phyloP scores from a whole-genome alignment of 768 basidiomycete species.

The Tremella yokohamensis region DNA sequence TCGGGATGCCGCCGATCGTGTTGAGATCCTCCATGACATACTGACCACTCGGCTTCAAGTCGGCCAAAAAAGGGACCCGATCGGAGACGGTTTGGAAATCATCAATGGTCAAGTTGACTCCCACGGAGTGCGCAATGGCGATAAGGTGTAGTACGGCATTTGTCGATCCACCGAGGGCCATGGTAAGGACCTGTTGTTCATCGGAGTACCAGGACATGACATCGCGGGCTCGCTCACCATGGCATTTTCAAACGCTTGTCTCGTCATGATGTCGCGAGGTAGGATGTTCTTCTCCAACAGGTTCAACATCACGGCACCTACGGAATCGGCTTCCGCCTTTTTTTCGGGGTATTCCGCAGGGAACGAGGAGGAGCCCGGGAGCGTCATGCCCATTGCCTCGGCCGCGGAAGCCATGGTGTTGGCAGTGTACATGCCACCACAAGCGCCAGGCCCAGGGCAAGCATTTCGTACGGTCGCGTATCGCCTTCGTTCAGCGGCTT shows the following conservation, averaged over 20 bases:
- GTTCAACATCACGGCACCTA: conserved; percentile 79
- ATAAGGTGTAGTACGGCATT: conserved; percentile 96
- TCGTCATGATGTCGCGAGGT: conserved; percentile 94
- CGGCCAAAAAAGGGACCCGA: conserved; percentile 86
- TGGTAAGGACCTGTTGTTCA: conserved; percentile 71
- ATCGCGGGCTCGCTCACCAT: conserved; percentile 59
- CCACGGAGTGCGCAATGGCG: conserved; percentile 93
- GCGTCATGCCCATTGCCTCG: conserved; percentile 91
- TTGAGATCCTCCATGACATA: conserved; percentile 98
- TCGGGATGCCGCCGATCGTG: conserved; percentile 93
- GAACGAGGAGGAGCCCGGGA: conserved; percentile 95
- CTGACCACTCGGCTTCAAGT: conserved; percentile 94
- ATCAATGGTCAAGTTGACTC: conserved; percentile 78
- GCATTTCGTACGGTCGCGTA: conserved; percentile 85
- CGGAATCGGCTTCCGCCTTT: conserved; percentile 69
- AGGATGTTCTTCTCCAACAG: conserved; percentile 87
- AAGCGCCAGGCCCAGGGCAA: conserved; percentile 96
- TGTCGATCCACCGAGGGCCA: conserved; percentile 96
- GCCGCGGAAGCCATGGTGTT: conserved; percentile 98
- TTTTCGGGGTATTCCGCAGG: conserved; percentile 92
- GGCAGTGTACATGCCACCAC: conserved; percentile 97
- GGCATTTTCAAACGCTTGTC: conserved; percentile 93
- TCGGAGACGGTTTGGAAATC: conserved; percentile 95
- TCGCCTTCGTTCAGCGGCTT: conserved; percentile 74
- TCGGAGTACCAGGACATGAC: background rate